Base-by-base conservation (phyloP, 2,329 filamentous ascomycete genomes). In the Emmonsia crescens region DNA sequence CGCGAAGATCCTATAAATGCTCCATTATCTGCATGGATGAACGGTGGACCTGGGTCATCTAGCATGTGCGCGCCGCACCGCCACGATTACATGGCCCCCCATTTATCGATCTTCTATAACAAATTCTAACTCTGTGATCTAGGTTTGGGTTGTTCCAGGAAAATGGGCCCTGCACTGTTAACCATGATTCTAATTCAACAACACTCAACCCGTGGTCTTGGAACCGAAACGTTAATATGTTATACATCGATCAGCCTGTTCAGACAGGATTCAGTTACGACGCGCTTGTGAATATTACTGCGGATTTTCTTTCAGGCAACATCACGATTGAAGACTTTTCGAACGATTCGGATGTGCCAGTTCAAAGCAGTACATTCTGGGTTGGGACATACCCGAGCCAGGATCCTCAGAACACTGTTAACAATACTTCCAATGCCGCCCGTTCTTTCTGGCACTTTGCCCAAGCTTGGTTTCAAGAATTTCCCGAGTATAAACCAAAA, bases 171-270 rank as follows among this genome's bases (percentile, higher is more conserved):
- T 86, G 83, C 68, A 70, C 71, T 10, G 74, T 85, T 36, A 79
- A 81, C 51, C 71, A 74, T 49, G 79, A 83, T 44, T 80, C 78
- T 54, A 82, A 83, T 68, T 72, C 71, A n/a, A 79, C 79, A 0
- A 71, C 71, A 19, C 65, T 76, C 29, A 87, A 87, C 65, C 81
- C 83, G 0, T 84, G 81, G 73, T 83, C 83, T 0, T 87, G 84
- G 82, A 85, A 83, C 63, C 82, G 83, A 66, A 78, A 82, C 29
- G 80, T 79, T 65, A 86, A 86, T 66, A 81, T 87, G 78, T 80
- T 89, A 19, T 89, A 87, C 72, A 83, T 89, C 66, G 86, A 89
- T 67, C 82, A 89, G 70, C 87, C 83, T 9, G 81, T 79, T 19
- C 79, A 82, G 56, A 80, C 83, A 5, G 84, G 84, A 0, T 81